phyloP scores from a whole-genome alignment of 257 asterid species.

The Pogostemon cablin region DNA sequence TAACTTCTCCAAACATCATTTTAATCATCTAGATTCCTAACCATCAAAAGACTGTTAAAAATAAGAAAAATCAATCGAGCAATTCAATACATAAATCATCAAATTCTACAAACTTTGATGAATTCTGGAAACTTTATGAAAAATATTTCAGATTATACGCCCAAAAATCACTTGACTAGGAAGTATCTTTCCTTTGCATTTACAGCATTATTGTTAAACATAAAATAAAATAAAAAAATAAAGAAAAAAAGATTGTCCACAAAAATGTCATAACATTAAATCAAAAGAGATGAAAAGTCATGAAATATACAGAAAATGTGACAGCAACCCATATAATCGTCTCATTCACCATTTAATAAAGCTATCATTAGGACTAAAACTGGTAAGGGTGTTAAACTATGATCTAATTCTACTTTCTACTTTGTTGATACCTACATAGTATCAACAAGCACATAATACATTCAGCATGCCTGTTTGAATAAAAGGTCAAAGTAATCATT shows the following conservation, averaged over 20 bases:
- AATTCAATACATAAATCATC: background rate
- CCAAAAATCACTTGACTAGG: background rate
- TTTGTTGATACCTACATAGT: background rate
- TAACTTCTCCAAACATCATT: slow-evolving; percentile 6
- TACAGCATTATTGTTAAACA: background rate
- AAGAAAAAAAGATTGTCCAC: background rate
- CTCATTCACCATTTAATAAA: slow-evolving; percentile 17
- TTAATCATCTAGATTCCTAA: background rate
- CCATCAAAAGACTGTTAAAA: background rate
- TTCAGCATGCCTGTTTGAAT: background rate
- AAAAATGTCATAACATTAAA: background rate
- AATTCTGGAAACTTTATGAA: background rate
- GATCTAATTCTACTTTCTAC: background rate
- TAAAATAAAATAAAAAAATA: no score
- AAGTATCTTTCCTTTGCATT: background rate
- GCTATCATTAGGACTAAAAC: background rate
- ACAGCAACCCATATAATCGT: background rate
- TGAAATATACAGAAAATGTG: background rate
- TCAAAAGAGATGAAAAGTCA: background rate
- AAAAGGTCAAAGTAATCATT: slow-evolving; percentile 19
- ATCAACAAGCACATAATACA: slow-evolving; percentile 9
- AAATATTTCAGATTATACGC: background rate
- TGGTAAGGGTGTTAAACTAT: background rate
- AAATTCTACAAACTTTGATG: slow-evolving; percentile 7
- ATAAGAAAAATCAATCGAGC: background rate